Base-by-base conservation (phyloP, 306 rosid genomes). In the Lathyrus aphaca region DNA sequence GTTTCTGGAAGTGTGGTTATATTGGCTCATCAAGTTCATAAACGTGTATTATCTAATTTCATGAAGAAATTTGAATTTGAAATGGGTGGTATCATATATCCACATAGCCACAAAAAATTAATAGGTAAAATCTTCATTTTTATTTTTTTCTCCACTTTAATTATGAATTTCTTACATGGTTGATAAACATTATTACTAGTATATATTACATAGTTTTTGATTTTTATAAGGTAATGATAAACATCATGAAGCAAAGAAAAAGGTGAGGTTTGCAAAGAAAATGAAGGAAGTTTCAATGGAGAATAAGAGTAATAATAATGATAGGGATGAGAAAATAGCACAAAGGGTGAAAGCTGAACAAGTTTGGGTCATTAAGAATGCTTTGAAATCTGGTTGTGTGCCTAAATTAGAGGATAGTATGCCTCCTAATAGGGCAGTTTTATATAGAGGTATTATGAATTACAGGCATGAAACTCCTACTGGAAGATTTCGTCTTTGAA, bases 1-100 rank as follows among this genome's bases (percentile, higher is more conserved):
- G 96, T 91, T 0, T 85, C 96, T 0, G 96, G 93, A 61, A 85
- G 96, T 80, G 78, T 88, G 42, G 89, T 80, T 54, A 69, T 91
- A 23, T 77, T 91, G 72, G 83, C 74, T 30, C 91, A 88, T 69
- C 96, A 88, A 77, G 75, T 83, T 64, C 91, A 91, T 48, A 91
- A 88, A 65, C 91, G 91, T 42, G 38, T 91, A 55, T 77, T 87
- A 69, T 86, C 96, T 15, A 81, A 83, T 77, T 88, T 91, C 85
- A 88, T 91, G 91, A 78, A 83, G 74, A 77, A 81, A 62, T 53
- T 91, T 32, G 96, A 88, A 62, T 75, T 54, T 59, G 87, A 88
- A 82, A 64, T 82, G 23, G 71, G 79, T 56, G 81, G 73, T 25
- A 39, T 59, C 37, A 56, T 73, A 14, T 40, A 38, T 18, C 16